A percentile compares a stretch with the other conserved stretches of the same genome.
Evolutionary conservation across 1,284 basidiomycete species (phyloP).

Genomic region (Apiotrichum gracile): DNA sequence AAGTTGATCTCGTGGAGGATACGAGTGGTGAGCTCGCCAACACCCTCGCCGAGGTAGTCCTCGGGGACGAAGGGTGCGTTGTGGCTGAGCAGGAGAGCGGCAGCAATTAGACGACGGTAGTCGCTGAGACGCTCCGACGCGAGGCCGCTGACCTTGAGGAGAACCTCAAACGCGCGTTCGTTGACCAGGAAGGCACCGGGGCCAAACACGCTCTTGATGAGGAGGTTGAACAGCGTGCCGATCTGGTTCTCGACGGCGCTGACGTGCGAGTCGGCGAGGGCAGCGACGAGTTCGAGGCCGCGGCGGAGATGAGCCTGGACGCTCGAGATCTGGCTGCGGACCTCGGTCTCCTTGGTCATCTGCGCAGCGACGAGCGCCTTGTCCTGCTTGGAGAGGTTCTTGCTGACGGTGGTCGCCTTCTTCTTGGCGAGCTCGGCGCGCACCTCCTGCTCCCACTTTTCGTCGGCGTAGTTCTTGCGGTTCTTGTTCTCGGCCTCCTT

Average conservation of each 20-base stretch:
- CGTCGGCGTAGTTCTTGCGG: constrained; percentile 77
- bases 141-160: constrained; percentile 50
- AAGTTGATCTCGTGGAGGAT: constrained; percentile 81
- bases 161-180: constrained; percentile 61
- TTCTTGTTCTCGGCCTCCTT: constrained; percentile 59
- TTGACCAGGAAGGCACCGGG: constrained; percentile 60
- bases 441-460: constrained; percentile 90
- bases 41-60: constrained; percentile 60
- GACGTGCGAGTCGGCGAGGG: constrained; percentile 58
- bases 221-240: constrained; percentile 55
- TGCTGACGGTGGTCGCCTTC: constrained; percentile 50
- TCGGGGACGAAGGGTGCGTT: constrained; percentile 64
- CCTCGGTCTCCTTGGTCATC: constrained; percentile 65
- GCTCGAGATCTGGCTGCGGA: constrained; percentile 57
- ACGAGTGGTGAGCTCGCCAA: constrained; percentile 67
- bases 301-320: constrained; percentile 58
- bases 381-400: constrained; percentile 71
- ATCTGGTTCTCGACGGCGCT: constrained; percentile 58
- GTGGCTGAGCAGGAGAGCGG: constrained; percentile 70
- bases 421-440: constrained; percentile 74
- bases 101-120: constrained; percentile 64
- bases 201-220: constrained; percentile 62
- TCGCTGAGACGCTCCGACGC: constrained; percentile 63
- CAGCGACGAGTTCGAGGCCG: constrained; percentile 62
- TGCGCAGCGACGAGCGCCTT: constrained; percentile 72